Conservation (phyloP, 352 stramenopile genomes). For the Peronospora tabacina region DNA sequence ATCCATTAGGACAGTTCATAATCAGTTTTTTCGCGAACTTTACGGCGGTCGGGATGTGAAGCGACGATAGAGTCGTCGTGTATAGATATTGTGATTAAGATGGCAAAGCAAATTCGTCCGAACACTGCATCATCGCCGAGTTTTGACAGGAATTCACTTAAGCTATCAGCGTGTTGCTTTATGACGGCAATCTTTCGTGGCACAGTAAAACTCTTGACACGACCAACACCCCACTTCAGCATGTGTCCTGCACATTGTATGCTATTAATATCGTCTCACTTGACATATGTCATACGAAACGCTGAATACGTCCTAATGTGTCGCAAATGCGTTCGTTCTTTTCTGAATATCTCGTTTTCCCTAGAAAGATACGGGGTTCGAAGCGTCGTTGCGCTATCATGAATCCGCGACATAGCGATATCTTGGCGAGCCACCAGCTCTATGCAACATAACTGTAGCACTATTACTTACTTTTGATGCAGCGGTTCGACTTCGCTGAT, state of each 20-base stretch:
- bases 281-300: not conserved
- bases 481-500: not conserved
- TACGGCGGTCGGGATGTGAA: constrained; percentile 8
- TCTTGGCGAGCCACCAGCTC: not conserved
- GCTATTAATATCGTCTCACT: too few relatives aligned
- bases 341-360: constrained; percentile 3
- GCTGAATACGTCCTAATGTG: not conserved
- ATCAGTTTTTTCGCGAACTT: constrained; percentile 33
- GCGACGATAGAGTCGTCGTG: not conserved
- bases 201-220: too few relatives aligned
- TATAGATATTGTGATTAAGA: not conserved
- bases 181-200: too few relatives aligned
- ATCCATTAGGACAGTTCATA: constrained; percentile 21
- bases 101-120: not conserved
- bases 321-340: not conserved
- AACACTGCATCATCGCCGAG: too few relatives aligned
- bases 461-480: not conserved
- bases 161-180: too few relatives aligned
- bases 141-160: too few relatives aligned
- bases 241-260: too few relatives aligned
- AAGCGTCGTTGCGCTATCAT: not conserved
- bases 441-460: not conserved
- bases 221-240: too few relatives aligned
- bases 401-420: not conserved
- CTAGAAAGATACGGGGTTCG: not conserved